Evolutionary conservation across 345 rosid species (phyloP).

Genomic region (Boechera stricta): DNA sequence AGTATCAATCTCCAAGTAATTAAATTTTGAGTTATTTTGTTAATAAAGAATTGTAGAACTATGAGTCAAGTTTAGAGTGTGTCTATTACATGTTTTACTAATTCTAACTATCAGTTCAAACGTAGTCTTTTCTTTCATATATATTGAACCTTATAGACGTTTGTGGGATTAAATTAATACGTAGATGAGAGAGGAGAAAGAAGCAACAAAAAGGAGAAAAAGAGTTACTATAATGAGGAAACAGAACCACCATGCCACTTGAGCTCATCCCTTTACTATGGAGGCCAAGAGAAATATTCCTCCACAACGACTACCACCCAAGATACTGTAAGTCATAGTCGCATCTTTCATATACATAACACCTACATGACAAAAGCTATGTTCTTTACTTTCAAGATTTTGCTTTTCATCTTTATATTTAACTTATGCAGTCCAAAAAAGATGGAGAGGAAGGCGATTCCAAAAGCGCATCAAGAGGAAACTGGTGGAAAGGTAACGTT

Average conservation of each 20-base stretch:
- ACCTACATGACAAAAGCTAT: constrained; percentile 24
- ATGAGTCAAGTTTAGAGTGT: background rate
- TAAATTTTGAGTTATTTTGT: background rate
- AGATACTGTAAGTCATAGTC: constrained; percentile 52
- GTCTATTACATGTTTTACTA: background rate
- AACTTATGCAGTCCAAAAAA: constrained; percentile 58
- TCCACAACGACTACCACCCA: constrained; percentile 51
- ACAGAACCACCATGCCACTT: constrained; percentile 74
- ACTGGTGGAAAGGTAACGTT: constrained; percentile 92
- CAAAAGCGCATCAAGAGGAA: constrained; percentile 78
- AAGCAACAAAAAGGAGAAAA: constrained; percentile 49
- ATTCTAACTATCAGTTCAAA: background rate
- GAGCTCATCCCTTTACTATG: constrained; percentile 93
- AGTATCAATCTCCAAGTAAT: constrained; percentile 58
- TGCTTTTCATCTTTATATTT: constrained; percentile 13
- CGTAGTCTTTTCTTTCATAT: background rate
- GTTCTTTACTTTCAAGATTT: constrained; percentile 20
- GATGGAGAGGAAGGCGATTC: constrained; percentile 62
- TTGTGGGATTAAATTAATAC: background rate
- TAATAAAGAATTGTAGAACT: background rate
- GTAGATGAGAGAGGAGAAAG: constrained; percentile 37
- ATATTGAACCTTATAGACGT: constrained; percentile 1
- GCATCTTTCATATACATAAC: constrained; percentile 18
- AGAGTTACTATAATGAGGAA: constrained; percentile 59
- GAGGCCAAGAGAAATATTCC: constrained; percentile 90